phyloP scores from a whole-genome alignment of 1,139 yeast genomes.

The Taphrina sp. region DNA sequence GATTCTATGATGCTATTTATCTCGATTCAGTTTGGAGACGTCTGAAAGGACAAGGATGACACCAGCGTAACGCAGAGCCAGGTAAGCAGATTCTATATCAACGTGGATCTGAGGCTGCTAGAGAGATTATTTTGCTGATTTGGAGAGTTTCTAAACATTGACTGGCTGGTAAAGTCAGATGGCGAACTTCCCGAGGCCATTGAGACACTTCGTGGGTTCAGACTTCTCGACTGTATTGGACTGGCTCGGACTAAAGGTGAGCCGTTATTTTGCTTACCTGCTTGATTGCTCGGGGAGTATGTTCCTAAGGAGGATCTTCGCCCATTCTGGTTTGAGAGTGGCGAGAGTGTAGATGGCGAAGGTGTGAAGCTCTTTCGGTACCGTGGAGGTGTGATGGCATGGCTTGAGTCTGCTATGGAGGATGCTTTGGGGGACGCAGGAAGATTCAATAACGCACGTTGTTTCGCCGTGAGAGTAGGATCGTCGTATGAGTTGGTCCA shows the following conservation, averaged over 20 bases:
- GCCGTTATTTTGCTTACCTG: background rate
- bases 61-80: too few relatives aligned
- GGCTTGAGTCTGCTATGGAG: background rate
- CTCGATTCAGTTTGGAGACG: too few relatives aligned
- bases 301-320: slow-evolving; percentile 3
- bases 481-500: slow-evolving; percentile 18
- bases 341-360: slow-evolving; percentile 17
- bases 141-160: too few relatives aligned
- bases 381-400: slow-evolving; percentile 20
- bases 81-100: too few relatives aligned
- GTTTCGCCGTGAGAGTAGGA: slow-evolving; percentile 19
- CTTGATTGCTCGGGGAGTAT: slow-evolving; percentile 1
- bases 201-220: slow-evolving; percentile 1
- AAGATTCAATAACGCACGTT: slow-evolving; percentile 17
- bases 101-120: too few relatives aligned
- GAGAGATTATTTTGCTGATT: too few relatives aligned
- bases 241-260: slow-evolving; percentile 1
- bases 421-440: slow-evolving; percentile 24
- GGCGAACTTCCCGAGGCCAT: background rate
- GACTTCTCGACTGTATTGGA: slow-evolving; percentile 3
- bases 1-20: too few relatives aligned
- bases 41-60: too few relatives aligned
- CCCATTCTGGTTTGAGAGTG: background rate
- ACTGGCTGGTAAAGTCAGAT: too few relatives aligned
- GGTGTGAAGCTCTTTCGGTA: slow-evolving; percentile 24